Evolutionary conservation across 345 rosid genomes (phyloP).

Genomic region (Aquilaria sinensis): DNA sequence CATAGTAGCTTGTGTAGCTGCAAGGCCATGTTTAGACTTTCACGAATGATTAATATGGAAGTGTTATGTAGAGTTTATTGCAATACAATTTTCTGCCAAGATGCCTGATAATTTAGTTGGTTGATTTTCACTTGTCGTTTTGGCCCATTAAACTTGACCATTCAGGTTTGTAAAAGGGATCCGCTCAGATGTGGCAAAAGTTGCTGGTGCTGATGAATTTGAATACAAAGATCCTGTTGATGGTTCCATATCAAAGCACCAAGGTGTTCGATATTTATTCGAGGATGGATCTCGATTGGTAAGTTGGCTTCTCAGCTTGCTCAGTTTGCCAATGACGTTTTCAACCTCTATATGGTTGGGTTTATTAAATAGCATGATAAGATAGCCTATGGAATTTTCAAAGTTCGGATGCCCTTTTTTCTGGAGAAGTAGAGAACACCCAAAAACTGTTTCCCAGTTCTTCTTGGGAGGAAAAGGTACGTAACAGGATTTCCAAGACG

Average conservation of each 20-base stretch:
- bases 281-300: conserved; percentile 96
- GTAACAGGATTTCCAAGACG: no score
- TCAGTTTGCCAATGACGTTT: background rate
- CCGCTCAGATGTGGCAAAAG: conserved; percentile 63
- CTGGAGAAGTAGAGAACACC: no score
- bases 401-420: no score
- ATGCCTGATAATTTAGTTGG: background rate
- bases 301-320: conserved; percentile 17
- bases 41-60: no score
- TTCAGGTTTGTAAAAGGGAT: conserved; percentile 68
- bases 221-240: conserved; percentile 98
- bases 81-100: no score
- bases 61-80: no score
- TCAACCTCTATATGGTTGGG: background rate
- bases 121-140: background rate
- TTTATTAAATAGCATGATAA: no score
- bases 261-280: conserved; percentile 90
- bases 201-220: conserved; percentile 79
- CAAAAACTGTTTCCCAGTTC: no score
- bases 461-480: no score
- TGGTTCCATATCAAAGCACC: conserved; percentile 90
- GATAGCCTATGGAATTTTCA: no score
- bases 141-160: background rate
- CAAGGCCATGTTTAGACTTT: no score
- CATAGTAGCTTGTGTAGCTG: no score